Evolutionary conservation across 1,139 yeast species (phyloP).

Genomic region (Taphrina wiesneri): DNA sequence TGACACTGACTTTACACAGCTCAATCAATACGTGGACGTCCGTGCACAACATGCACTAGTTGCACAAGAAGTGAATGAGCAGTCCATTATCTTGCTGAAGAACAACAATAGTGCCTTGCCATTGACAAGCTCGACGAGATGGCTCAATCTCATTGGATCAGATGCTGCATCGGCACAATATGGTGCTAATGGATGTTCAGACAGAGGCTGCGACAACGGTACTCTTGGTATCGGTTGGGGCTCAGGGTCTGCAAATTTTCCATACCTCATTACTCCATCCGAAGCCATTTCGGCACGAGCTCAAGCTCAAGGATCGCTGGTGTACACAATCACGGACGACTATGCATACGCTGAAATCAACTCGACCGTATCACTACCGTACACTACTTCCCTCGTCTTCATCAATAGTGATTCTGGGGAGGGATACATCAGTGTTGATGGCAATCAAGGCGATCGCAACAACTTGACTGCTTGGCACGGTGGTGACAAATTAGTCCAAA

Average conservation of each 20-base stretch:
- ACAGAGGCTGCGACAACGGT: conserved; percentile 44
- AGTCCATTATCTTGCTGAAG: conserved; percentile 58
- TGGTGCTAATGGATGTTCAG: conserved; percentile 49
- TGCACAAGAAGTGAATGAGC: conserved; percentile 59
- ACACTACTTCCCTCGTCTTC: conserved; percentile 52
- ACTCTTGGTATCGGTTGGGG: conserved; percentile 50
- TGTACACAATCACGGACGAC: conserved; percentile 43
- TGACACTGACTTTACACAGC: conserved; percentile 41
- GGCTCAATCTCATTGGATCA: conserved; percentile 52
- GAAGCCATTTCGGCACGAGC: conserved; percentile 43
- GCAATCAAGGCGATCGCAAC: conserved; percentile 59
- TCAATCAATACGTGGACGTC: conserved; percentile 58
- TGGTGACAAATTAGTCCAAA: conserved; percentile 57
- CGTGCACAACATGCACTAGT: conserved; percentile 54
- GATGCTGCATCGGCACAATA: conserved; percentile 43
- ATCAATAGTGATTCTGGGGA: conserved; percentile 56
- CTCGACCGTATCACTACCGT: conserved; percentile 51
- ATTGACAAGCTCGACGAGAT: conserved; percentile 52
- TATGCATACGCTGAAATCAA: conserved; percentile 54
- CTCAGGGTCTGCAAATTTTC: conserved; percentile 55
- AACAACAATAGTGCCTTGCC: conserved; percentile 58
- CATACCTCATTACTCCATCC: conserved; percentile 58
- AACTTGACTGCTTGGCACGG: conserved; percentile 62
- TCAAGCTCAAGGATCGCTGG: conserved; percentile 36
- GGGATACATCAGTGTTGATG: conserved; percentile 60